These are phyloP conservation scores for Saccharomycopsis microspora DNA, from an alignment of 805 yeast species.

Conservation along the genomic window DNA sequence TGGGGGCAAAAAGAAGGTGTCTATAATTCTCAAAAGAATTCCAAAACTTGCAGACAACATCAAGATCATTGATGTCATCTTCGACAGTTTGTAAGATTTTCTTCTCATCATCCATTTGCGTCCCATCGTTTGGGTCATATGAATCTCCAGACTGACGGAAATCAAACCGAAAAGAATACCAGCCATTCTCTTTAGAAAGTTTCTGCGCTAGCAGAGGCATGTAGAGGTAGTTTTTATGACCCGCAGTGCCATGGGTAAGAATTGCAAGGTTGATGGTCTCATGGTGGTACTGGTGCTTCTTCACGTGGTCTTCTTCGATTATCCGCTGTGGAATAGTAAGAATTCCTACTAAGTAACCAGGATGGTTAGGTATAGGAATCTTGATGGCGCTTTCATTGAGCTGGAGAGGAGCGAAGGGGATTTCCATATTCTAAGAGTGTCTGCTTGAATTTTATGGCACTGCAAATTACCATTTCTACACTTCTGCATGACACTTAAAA, in stretches of 20 bases:
- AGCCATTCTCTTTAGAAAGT: constrained; percentile 48
- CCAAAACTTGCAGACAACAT: constrained; percentile 28
- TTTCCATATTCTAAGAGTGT: constrained; percentile 16
- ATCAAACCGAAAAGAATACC: constrained; percentile 65
- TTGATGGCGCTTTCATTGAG: constrained; percentile 21
- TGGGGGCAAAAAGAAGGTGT: constrained; percentile 11
- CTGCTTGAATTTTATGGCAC: constrained; percentile 6
- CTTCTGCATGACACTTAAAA: too few relatives aligned
- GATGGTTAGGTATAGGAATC: constrained; percentile 19
- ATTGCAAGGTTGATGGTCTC: constrained; percentile 29
- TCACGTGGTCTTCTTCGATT: background rate
- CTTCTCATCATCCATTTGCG: constrained; percentile 9
- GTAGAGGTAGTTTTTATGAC: constrained; percentile 74
- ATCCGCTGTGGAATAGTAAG: constrained; percentile 23
- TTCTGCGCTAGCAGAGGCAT: constrained; percentile 50
- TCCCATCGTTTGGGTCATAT: constrained; percentile 21
- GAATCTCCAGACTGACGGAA: constrained; percentile 82
- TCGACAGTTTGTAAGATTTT: constrained; percentile 41
- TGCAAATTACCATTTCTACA: background rate
- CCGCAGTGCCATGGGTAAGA: constrained; percentile 65
- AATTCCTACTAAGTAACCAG: constrained; percentile 26
- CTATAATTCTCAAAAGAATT: constrained; percentile 1
- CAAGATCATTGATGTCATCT: constrained; percentile 63
- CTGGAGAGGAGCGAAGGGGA: constrained; percentile 10
- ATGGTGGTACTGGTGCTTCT: background rate